Base-by-base conservation (phyloP, 805 yeast species). In the Maudiozyma turicensis region DNA sequence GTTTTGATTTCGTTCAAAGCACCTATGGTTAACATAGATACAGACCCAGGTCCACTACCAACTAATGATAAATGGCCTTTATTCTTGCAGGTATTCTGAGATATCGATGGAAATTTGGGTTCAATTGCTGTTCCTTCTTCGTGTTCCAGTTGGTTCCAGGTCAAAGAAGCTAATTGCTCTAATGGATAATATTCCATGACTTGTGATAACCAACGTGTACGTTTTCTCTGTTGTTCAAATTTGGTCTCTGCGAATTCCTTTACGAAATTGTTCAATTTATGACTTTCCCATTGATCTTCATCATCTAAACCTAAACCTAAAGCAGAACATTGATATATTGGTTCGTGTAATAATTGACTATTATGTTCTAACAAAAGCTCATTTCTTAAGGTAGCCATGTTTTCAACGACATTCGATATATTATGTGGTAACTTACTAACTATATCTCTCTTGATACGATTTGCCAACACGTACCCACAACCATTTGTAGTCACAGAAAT, bases 11-110 rank as follows among this genome's bases (percentile, higher is more conserved):
- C 88, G 40, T 82, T 78, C 30, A 88, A 63, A 0, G 98, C 98
- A 5, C 93, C 96, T 1, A 86, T 65, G 0, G 97, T 90, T 26
- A 91, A 72, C 61, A 87, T 74, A 1, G 88, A 82, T 0, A 85
- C 77, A 1, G 91, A 79, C 0, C 98, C 98, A 0, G 98, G 97
- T 0, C 98, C 98, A 2, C 96, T 76, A 0, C 98, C 98, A 15
- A 91, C 89, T n/a, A 91, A 72, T 1, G 93, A 78, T 9, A 90
- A 82, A 2, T 73, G 54, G 1, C 95, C 95, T 44, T 58, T 64
- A 15, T 40, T 14, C 3, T 34, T 6, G 11, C 6, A 14, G 14
- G 9, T 13, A 13, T 9, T 28, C 14, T 9, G 15, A 28, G 11
- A 28, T 14, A 20, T 35, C 4, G 45, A 41, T 11, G 38, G 40